A percentile compares a stretch with the other conserved stretches of the same genome.
These are phyloP conservation scores for Aspergillus ellipticus DNA, from an alignment of 495 filamentous ascomycete species.

Conservation along the genomic window DNA sequence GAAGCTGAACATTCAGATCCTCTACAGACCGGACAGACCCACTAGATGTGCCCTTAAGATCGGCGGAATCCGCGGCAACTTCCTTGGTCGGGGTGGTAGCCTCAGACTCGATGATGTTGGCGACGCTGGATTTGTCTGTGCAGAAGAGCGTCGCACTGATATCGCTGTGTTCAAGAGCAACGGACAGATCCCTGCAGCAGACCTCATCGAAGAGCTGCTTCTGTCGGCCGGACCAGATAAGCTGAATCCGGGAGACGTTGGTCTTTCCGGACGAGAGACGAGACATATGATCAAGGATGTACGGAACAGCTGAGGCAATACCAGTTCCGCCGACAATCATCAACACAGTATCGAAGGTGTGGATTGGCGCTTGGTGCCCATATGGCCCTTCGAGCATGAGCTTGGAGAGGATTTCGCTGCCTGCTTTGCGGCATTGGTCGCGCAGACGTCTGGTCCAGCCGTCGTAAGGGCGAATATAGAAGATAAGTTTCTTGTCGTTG, in stretches of 20 bases:
- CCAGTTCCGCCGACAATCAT: slow-evolving; percentile 51
- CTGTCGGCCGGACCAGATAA: slow-evolving; percentile 25
- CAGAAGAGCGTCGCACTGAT: slow-evolving; percentile 15
- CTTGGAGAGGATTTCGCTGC: slow-evolving; percentile 1
- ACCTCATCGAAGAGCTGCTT: slow-evolving; percentile 1
- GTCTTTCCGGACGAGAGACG: slow-evolving; percentile 7
- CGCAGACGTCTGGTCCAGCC: slow-evolving; percentile 31
- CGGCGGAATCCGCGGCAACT: background rate
- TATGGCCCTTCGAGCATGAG: slow-evolving; percentile 52
- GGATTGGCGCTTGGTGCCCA: slow-evolving; percentile 36
- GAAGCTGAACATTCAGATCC: slow-evolving; percentile 12
- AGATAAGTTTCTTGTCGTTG: slow-evolving; percentile 8
- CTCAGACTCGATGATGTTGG: background rate
- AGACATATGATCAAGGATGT: slow-evolving; percentile 29
- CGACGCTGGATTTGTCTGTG: background rate
- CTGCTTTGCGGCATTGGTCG: slow-evolving; percentile 14
- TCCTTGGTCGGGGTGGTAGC: background rate
- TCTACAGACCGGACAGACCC: background rate
- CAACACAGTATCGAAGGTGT: slow-evolving; percentile 36
- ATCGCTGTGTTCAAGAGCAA: slow-evolving; percentile 5
- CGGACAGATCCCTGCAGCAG: slow-evolving; percentile 11
- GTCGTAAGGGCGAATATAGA: slow-evolving; percentile 29
- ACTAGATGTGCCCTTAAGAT: background rate
- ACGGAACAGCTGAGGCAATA: slow-evolving; percentile 42
- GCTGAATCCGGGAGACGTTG: slow-evolving; percentile 10